Evolutionary conservation across 495 filamentous ascomycete genomes (phyloP).

Genomic region (Amphirosellinia nigrospora): DNA sequence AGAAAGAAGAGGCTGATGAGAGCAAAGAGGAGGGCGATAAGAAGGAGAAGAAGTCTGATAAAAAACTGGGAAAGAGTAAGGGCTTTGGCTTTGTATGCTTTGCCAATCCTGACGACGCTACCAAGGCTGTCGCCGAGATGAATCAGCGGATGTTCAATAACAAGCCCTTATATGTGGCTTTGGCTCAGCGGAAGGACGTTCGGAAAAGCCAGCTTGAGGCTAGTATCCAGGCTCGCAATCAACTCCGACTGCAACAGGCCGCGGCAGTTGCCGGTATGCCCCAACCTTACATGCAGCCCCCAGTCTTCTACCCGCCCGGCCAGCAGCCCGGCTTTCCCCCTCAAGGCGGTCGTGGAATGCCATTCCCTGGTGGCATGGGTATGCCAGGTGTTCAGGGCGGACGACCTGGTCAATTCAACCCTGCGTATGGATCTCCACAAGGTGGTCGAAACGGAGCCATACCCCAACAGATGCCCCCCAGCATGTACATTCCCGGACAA

Average conservation of each 20-base stretch:
- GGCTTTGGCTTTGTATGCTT: slow-evolving; percentile 99
- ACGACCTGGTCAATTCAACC: slow-evolving; percentile 79
- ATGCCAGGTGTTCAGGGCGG: slow-evolving; percentile 82
- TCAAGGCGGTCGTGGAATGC: slow-evolving; percentile 75
- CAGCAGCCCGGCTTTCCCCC: slow-evolving; percentile 82
- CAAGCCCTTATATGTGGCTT: slow-evolving; percentile 97
- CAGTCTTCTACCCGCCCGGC: slow-evolving; percentile 86
- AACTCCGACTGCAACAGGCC: slow-evolving; percentile 96
- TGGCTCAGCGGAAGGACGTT: slow-evolving; percentile 99
- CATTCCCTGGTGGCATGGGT: slow-evolving; percentile 83
- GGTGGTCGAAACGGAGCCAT: slow-evolving; percentile 77
- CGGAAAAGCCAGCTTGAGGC: slow-evolving; percentile 98
- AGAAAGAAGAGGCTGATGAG: slow-evolving; percentile 57
- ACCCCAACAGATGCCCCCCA: slow-evolving; percentile 79
- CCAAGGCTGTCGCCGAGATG: slow-evolving; percentile 98
- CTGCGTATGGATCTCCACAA: slow-evolving; percentile 79
- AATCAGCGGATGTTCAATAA: slow-evolving; percentile 98
- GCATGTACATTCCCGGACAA: slow-evolving; percentile 77
- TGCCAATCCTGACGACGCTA: slow-evolving; percentile 97
- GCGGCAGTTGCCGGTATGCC: slow-evolving; percentile 92
- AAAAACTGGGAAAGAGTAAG: slow-evolving; percentile 93
- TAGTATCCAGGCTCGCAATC: slow-evolving; percentile 98
- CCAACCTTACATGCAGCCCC: slow-evolving; percentile 80
- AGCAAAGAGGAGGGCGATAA: slow-evolving; percentile 60
- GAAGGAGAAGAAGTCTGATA: slow-evolving; percentile 72